Evolutionary conservation across 2,329 filamentous ascomycete species (phyloP).

Genomic region (Blastomyces parvus): DNA sequence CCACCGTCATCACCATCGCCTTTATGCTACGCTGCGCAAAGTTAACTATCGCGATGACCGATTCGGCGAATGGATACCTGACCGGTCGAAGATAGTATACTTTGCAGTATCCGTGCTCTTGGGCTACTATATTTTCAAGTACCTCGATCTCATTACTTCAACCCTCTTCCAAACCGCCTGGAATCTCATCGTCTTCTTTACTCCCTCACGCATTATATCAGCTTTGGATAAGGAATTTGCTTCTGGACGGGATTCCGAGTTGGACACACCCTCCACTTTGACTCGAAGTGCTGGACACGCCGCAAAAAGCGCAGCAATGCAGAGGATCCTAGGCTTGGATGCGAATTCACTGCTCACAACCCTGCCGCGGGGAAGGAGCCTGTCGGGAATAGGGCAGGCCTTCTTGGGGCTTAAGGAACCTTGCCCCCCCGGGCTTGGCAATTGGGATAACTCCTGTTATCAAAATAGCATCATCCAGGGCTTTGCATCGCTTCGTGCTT

Average conservation of each 20-base stretch:
- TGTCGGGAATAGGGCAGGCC: constrained; percentile 46
- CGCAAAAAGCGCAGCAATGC: constrained; percentile 57
- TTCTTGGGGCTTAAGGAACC: constrained; percentile 29
- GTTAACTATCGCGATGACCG: constrained; percentile 29
- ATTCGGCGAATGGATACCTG: constrained; percentile 21
- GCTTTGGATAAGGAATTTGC: constrained; percentile 43
- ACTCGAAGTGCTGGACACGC: constrained; percentile 17
- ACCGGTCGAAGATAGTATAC: constrained; percentile 24
- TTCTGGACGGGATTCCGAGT: constrained; percentile 31
- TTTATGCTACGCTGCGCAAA: constrained; percentile 4
- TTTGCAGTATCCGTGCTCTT: constrained; percentile 23
- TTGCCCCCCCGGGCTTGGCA: constrained; percentile 59
- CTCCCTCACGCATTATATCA: constrained; percentile 33
- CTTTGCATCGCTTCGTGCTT: constrained; percentile 62
- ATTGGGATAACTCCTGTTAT: constrained; percentile 93
- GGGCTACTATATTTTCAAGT: constrained; percentile 23
- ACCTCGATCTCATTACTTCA: constrained; percentile 22
- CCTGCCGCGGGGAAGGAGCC: constrained; percentile 45
- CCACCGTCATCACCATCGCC: neutral
- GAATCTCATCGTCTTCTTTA: constrained; percentile 32
- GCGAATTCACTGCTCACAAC: constrained; percentile 50
- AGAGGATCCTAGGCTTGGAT: constrained; percentile 53
- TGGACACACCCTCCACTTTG: neutral
- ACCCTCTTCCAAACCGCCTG: constrained; percentile 28
- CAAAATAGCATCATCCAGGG: constrained; percentile 92